A percentile compares a stretch with the other conserved stretches of the same genome.
Conservation (phyloP, 495 filamentous ascomycete species). For the Penicillium canescens region DNA sequence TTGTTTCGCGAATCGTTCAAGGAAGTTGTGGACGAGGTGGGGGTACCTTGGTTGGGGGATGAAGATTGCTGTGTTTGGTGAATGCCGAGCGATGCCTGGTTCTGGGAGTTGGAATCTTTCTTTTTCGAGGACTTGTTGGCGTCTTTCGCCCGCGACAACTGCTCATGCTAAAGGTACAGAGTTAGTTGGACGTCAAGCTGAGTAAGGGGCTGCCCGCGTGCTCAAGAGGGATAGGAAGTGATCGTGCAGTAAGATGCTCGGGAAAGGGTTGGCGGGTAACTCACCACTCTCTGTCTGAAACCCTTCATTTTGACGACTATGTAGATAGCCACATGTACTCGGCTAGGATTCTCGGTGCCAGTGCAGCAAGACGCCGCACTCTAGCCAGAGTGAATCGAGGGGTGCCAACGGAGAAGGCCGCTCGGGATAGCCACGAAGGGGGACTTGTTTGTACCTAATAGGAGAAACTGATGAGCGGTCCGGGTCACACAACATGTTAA, state of each 20-base stretch:
- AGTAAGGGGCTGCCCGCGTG: constrained; percentile 13
- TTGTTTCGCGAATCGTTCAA: constrained; percentile 86
- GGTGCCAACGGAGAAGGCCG: constrained; percentile 18
- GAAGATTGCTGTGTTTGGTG: constrained; percentile 58
- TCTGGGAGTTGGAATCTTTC: constrained; percentile 74
- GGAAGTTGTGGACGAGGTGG: constrained; percentile 83
- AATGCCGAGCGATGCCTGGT: constrained; percentile 35
- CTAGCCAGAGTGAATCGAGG: constrained; percentile 36
- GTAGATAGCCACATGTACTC: constrained; percentile 44
- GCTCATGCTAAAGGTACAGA: constrained; percentile 58
- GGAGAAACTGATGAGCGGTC: constrained; percentile 32
- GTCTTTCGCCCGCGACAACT: constrained; percentile 96
- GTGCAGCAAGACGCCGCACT: constrained; percentile 43
- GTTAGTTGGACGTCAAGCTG: constrained; percentile 22
- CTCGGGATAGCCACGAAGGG: constrained; percentile 28
- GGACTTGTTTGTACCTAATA: constrained; percentile 36
- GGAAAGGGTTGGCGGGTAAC: constrained; percentile 37
- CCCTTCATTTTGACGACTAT: constrained; percentile 78
- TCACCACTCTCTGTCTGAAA: constrained; percentile 96
- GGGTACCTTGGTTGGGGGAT: constrained; percentile 65
- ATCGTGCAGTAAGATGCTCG: constrained; percentile 21
- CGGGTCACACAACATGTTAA: constrained; percentile 12
- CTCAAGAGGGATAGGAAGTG: constrained; percentile 16
- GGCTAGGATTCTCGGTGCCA: constrained; percentile 31
- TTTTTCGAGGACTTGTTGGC: constrained; percentile 93